Conservation (phyloP, 306 rosid genomes). For the Cicer arietinum region DNA sequence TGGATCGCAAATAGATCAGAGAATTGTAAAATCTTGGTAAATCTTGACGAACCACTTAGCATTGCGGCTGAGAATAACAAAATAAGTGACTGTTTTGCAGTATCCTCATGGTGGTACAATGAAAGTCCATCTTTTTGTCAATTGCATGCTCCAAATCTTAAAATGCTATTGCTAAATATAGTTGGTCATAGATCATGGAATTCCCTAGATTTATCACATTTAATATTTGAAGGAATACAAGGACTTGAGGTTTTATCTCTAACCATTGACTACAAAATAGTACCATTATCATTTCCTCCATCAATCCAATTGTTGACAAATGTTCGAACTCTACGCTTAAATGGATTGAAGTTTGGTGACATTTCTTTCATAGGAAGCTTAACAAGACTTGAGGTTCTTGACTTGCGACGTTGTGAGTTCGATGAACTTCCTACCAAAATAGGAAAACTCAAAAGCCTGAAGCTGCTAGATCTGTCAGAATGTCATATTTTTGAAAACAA, state of each 20-base stretch:
- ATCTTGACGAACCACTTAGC: constrained; percentile 1
- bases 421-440: background rate
- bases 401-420: background rate
- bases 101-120: constrained; percentile 26
- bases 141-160: constrained; percentile 36
- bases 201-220: background rate
- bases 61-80: background rate
- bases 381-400: constrained; percentile 30
- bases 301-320: constrained; percentile 19
- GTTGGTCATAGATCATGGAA: background rate
- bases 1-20: constrained; percentile 16
- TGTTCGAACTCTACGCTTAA: constrained; percentile 11
- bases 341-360: background rate
- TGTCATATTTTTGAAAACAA: background rate
- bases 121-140: background rate
- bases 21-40: constrained; percentile 2
- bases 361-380: constrained; percentile 23
- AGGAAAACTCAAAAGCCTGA: background rate
- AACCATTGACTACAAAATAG: background rate
- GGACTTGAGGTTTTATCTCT: constrained; percentile 9
- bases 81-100: constrained; percentile 18
- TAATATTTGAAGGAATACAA: constrained; percentile 27
- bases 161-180: background rate
- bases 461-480: constrained; percentile 6
- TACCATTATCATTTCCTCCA: background rate